Evolutionary conservation across 176 grass and related monocot genomes (phyloP), one percentile per base, ranked within the genome.

Genomic region (Panicum miliaceum): DNA sequence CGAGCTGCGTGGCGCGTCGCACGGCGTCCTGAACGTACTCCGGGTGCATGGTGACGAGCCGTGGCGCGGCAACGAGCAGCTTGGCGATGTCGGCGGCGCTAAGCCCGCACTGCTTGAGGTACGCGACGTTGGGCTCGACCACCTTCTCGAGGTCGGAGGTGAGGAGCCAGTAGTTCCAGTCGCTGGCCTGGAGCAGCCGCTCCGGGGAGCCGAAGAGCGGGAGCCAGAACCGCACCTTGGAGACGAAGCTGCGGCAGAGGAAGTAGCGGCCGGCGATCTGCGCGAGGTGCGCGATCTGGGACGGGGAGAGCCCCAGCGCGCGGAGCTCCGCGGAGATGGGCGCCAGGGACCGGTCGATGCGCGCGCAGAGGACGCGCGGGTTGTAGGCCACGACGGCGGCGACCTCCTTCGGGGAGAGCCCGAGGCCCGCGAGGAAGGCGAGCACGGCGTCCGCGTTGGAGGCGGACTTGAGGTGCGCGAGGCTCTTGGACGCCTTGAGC

Each of bases 141-240:
- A 92, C 86, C 86, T 81, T 92, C 58, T 89, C 86, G 71, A 92
- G 86, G 48, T 88, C 86, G 82, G 68, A 85, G 79, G 64, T 78
- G 76, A 92, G 86, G 71, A 92, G 85, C 82, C 81, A 92, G 66
- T 84, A 85, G 82, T 92, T 89, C 90, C 82, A 89, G 68, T 89
- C 84, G 43, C 86, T 79, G 67, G 90, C 90, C 83, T 89, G 86
- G 73, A 92, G 77, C 41, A 92, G 66, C 78, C 75, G 81, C 57
- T 92, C 90, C 16, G 79, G 41, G n/a, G 87, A 89, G 16, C 87
- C 83, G 68, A 92, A 89, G 1, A 88, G 89, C 60, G 85, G 85
- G 41, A 91, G 89, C 85, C 89, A 91, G 81, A 91, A 91, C 2
- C 81, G 81, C 27, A 91, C 84, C 81, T 91, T 91, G 81, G 89